phyloP scores from a whole-genome alignment of 441 rosid genomes.

The Eutrema salsugineum region DNA sequence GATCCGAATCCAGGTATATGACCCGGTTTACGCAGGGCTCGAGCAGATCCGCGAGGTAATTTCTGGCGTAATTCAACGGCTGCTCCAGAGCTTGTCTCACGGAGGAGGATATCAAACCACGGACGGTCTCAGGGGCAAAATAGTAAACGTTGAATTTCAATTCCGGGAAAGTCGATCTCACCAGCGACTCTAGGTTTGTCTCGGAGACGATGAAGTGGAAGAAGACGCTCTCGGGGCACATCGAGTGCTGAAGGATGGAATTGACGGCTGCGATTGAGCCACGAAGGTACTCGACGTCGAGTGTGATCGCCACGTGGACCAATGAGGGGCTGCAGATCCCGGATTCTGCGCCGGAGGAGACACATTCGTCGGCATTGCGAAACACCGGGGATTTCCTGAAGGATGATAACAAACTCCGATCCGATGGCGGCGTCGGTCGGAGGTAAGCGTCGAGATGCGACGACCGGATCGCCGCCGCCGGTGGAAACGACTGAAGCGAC shows the following conservation, averaged over 20 bases:
- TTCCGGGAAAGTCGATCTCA: conserved; percentile 71
- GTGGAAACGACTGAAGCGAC: conserved; percentile 75
- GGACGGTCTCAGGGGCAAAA: conserved; percentile 74
- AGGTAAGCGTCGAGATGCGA: conserved; percentile 39
- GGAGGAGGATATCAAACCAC: conserved; percentile 71
- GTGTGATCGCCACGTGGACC: conserved; percentile 34
- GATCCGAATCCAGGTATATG: conserved; percentile 82
- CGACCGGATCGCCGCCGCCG: conserved; percentile 83
- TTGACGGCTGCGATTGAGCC: conserved; percentile 90
- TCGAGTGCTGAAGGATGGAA: conserved; percentile 67
- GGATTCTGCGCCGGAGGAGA: conserved; percentile 1
- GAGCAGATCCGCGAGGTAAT: conserved; percentile 75
- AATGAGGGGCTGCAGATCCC: conserved; percentile 29
- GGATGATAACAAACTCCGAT: conserved; percentile 32
- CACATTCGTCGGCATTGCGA: conserved; percentile 79
- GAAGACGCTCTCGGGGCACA: conserved; percentile 76
- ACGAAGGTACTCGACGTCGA: conserved; percentile 28
- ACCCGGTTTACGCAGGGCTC: conserved; percentile 76
- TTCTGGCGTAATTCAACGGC: conserved; percentile 88
- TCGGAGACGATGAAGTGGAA: conserved; percentile 76
- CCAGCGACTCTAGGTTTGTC: conserved; percentile 54
- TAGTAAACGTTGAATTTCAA: conserved; percentile 71
- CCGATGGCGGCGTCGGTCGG: neutral
- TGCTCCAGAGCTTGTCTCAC: conserved; percentile 90
- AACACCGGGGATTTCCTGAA: conserved; percentile 53